These are phyloP conservation scores for Sporopachydermia cereana DNA, from an alignment of 1,139 yeast species.

Conservation along the genomic window DNA sequence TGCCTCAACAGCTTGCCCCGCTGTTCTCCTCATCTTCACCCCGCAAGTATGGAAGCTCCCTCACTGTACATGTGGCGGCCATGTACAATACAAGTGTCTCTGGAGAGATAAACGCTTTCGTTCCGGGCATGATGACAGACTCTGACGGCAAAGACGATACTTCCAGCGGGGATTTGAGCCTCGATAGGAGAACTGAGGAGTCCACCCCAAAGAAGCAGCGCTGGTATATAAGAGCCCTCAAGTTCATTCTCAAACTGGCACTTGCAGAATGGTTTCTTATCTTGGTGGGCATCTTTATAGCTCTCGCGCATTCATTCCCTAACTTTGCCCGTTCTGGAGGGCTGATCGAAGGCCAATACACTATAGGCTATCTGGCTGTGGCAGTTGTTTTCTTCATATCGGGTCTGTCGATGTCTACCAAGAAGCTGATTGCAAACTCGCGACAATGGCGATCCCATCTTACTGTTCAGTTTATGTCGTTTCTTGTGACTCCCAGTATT, in stretches of 20 bases:
- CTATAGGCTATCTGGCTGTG: slow-evolving; percentile 78
- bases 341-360: slow-evolving; percentile 55
- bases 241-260: slow-evolving; percentile 11
- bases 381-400: slow-evolving; percentile 73
- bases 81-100: too few relatives aligned
- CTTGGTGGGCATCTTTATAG: slow-evolving; percentile 56
- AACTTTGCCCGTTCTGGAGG: slow-evolving; percentile 79
- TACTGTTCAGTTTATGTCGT: slow-evolving; percentile 55
- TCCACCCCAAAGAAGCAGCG: too few relatives aligned
- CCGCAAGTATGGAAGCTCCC: too few relatives aligned
- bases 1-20: too few relatives aligned
- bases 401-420: slow-evolving; percentile 66
- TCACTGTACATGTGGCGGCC: too few relatives aligned
- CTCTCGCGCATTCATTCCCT: slow-evolving; percentile 69
- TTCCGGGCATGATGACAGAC: too few relatives aligned
- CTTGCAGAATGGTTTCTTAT: slow-evolving; percentile 58
- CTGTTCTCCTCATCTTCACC: too few relatives aligned
- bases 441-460: slow-evolving; percentile 75
- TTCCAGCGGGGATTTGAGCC: too few relatives aligned
- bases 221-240: too few relatives aligned
- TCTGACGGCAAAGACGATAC: too few relatives aligned
- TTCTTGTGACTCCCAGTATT: slow-evolving; percentile 62
- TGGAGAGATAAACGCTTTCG: too few relatives aligned
- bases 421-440: slow-evolving; percentile 45
- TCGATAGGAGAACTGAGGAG: too few relatives aligned